Conservation (phyloP, 768 basidiomycete genomes). For the Gautieria morchelliformis region DNA sequence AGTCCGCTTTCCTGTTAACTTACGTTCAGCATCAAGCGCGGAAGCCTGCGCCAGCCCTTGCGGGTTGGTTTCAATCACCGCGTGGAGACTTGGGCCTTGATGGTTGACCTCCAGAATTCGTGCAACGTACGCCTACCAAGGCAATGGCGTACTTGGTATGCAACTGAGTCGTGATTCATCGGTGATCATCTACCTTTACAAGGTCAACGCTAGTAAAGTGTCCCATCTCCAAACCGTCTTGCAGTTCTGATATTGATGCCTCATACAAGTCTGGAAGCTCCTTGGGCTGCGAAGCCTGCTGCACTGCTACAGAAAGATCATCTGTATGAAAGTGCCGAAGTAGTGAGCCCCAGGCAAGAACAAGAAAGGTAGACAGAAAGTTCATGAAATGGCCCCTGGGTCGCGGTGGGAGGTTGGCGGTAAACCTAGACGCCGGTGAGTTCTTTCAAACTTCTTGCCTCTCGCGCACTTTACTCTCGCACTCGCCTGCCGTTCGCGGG, state of each 20-base stretch:
- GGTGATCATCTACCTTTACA: conserved; percentile 23
- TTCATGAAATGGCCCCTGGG: not conserved
- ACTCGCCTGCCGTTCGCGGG: too few relatives aligned
- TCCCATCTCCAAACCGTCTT: conserved; percentile 26
- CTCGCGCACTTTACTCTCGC: too few relatives aligned
- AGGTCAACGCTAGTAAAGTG: conserved; percentile 33
- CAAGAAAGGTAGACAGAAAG: not conserved
- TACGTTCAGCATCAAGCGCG: conserved; percentile 24
- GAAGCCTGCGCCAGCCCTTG: conserved; percentile 28
- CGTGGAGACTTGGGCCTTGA: conserved; percentile 26
- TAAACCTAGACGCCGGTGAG: too few relatives aligned
- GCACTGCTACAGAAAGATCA: not conserved
- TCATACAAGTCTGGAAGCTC: conserved; percentile 32
- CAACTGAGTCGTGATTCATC: not conserved
- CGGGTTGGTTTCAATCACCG: conserved; percentile 33
- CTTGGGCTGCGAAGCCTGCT: not conserved
- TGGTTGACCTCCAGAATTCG: conserved; percentile 37
- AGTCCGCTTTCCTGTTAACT: conserved; percentile 19
- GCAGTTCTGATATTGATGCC: conserved; percentile 29
- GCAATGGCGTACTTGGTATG: not conserved
- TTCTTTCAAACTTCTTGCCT: too few relatives aligned
- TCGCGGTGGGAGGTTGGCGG: too few relatives aligned
- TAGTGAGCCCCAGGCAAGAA: not conserved
- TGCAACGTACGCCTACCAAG: conserved; percentile 28
- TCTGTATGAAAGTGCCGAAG: not conserved